Evolutionary conservation across 768 basidiomycete genomes (phyloP), one percentile per base, ranked within the genome.

Genomic region (Pholiota conissans): DNA sequence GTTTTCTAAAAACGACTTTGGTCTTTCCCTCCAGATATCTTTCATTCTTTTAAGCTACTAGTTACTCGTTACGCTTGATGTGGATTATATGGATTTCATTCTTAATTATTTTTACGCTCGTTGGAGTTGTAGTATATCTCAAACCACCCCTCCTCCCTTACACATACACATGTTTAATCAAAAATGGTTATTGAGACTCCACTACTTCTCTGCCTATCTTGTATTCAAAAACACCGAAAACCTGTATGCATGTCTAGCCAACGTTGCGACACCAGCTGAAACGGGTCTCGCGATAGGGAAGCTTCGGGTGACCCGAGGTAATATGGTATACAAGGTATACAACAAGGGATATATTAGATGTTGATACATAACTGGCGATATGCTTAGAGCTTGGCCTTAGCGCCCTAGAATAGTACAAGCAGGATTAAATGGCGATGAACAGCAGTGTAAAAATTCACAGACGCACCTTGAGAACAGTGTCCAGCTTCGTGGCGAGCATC

Each of bases 401-500:
- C 72, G 40, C 68, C 67, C 76, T 80, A 52, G 18, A 58, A 10
- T 28, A 37, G 26, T 24, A 39, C 26, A 35, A 11, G 14, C 32
- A 28, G 32, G 26, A n/a, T n/a, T 40, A 28, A 54, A 34, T 3
- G 35, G 49, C 11, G 50, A 24, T 8, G 22, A 26, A 7, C 34
- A 26, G 30, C 16, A 49, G n/a, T 5, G 13, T 45, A 22, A 22
- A 24, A 24, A 13, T 37, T 47, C 18, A 46, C 18, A 32, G 42
- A 63, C 79, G 52, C 55, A 91, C 93, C 83, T 90, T 91, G 49
- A 98, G 81, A 13, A 98, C 82, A 9, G 76, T 78, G 62, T 90
- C 89, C 32, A 97, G 89, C 73, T 96, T 98, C 24, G 93, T 95
- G 1, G 91, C 93, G 60, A 95, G 83, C 92, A 95, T 94, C 73